A percentile compares a stretch with the other conserved stretches of the same genome.
phyloP scores from a whole-genome alignment of 1,139 yeast species.

The Wickerhamomyces sp. region DNA sequence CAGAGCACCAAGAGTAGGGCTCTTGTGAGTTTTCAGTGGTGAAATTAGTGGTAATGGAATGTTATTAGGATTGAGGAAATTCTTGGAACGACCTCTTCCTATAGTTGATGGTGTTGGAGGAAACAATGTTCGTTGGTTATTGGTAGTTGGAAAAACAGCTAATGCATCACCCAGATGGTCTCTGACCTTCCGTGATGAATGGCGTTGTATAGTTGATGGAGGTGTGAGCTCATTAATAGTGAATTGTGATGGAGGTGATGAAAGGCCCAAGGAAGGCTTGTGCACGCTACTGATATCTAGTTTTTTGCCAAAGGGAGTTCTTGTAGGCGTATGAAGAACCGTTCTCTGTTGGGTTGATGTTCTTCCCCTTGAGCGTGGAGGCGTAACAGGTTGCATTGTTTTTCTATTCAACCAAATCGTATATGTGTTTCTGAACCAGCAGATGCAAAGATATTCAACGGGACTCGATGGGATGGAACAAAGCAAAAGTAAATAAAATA shows the following conservation, averaged over 20 bases:
- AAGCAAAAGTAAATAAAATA: background rate
- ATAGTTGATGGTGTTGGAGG: constrained; percentile 26
- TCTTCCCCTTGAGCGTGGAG: constrained; percentile 13
- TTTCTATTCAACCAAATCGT: too few species aligned
- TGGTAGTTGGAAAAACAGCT: constrained; percentile 8
- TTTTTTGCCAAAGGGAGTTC: constrained; percentile 18
- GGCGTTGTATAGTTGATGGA: constrained; percentile 21
- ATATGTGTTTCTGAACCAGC: constrained; percentile 3
- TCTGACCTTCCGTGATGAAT: constrained; percentile 12
- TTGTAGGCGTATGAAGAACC: constrained; percentile 16
- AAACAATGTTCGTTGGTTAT: constrained; percentile 15
- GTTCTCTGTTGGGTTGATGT: constrained; percentile 2
- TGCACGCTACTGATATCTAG: constrained; percentile 1
- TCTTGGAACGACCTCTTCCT: constrained; percentile 23
- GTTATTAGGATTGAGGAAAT: background rate
- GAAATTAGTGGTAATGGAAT: background rate
- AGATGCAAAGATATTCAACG: background rate
- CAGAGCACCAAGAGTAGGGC: background rate
- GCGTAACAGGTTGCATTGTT: constrained; percentile 21
- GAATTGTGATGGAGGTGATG: constrained; percentile 3
- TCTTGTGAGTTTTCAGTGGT: background rate
- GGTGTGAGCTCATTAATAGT: constrained; percentile 12
- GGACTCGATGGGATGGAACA: background rate
- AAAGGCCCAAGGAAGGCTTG: constrained; percentile 4
- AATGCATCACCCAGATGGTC: constrained; percentile 11